These are phyloP conservation scores for Tuber calosporum DNA, from an alignment of 495 filamentous ascomycete genomes.

Conservation along the genomic window DNA sequence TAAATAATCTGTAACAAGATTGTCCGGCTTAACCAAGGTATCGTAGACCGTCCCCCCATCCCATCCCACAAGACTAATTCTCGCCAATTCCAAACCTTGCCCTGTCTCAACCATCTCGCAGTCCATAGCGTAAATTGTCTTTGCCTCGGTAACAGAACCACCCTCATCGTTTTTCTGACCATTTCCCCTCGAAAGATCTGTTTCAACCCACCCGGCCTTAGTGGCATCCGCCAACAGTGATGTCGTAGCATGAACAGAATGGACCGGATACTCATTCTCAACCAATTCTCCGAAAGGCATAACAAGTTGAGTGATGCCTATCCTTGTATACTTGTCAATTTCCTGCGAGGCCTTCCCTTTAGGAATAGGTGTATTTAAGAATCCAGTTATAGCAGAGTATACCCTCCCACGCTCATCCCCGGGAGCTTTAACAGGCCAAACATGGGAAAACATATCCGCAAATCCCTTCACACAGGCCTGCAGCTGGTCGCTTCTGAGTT, in stretches of 20 bases:
- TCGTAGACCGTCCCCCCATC: slow-evolving; percentile 75
- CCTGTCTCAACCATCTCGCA: slow-evolving; percentile 93
- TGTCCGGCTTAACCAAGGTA: slow-evolving; percentile 80
- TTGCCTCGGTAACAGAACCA: slow-evolving; percentile 76
- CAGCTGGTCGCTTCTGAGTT: slow-evolving; percentile 55
- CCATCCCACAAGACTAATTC: slow-evolving; percentile 81
- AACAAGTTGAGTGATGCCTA: slow-evolving; percentile 69
- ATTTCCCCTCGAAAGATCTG: slow-evolving; percentile 53
- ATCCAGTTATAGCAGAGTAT: slow-evolving; percentile 72
- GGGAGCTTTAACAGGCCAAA: slow-evolving; percentile 82
- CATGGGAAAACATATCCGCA: slow-evolving; percentile 71
- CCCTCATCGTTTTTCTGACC: slow-evolving; percentile 66
- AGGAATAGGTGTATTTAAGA: slow-evolving; percentile 64
- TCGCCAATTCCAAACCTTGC: slow-evolving; percentile 68
- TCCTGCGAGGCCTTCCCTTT: slow-evolving; percentile 55
- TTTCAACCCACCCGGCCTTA: slow-evolving; percentile 74
- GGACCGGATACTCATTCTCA: slow-evolving; percentile 72
- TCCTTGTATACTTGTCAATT: slow-evolving; percentile 59
- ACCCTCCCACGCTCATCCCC: slow-evolving; percentile 76
- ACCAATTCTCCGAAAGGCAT: slow-evolving; percentile 63
- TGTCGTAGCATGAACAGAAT: slow-evolving; percentile 50
- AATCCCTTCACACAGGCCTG: slow-evolving; percentile 60
- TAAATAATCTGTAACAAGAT: slow-evolving; percentile 79
- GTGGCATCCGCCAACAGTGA: not conserved
- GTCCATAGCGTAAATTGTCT: slow-evolving; percentile 75